Conservation (phyloP, 1,284 basidiomycete species). For the Irpex lacteus region DNA sequence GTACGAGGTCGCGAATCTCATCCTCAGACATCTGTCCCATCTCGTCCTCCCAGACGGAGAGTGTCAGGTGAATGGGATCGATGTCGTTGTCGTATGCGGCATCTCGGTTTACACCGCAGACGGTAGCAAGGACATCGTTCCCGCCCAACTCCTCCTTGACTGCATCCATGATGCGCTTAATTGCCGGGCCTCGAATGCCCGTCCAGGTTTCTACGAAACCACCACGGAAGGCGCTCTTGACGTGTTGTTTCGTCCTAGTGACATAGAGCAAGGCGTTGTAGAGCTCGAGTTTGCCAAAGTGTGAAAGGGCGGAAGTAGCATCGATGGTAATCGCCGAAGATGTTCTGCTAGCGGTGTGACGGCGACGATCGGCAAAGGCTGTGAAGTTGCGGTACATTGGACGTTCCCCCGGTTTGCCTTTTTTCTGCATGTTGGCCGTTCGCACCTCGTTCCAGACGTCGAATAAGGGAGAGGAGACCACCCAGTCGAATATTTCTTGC, state of each 20-base stretch:
- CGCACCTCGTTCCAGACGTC: conserved; percentile 31
- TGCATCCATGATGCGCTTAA: conserved; percentile 49
- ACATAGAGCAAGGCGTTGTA: conserved; percentile 38
- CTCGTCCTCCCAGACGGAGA: conserved; percentile 24
- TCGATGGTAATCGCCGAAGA: not conserved
- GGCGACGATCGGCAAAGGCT: conserved; percentile 36
- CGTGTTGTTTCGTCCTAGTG: conserved; percentile 29
- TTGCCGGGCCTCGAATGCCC: conserved; percentile 42
- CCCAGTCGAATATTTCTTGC: conserved; percentile 55
- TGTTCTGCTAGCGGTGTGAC: not conserved
- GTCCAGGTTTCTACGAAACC: conserved; percentile 53
- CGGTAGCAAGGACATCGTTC: conserved; percentile 19
- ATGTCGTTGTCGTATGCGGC: conserved; percentile 5
- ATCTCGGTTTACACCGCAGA: not conserved
- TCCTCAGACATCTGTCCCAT: conserved; percentile 25
- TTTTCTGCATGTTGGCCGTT: conserved; percentile 24
- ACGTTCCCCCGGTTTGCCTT: conserved; percentile 41
- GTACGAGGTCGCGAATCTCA: conserved; percentile 22
- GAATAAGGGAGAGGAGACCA: conserved; percentile 49
- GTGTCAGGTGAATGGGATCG: conserved; percentile 10
- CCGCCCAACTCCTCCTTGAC: conserved; percentile 41
- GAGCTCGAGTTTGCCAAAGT: conserved; percentile 52
- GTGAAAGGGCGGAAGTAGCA: conserved; percentile 6
- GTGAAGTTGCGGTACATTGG: conserved; percentile 61
- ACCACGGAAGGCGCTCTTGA: conserved; percentile 51